phyloP scores from a whole-genome alignment of 2,329 filamentous ascomycete species.

The Sclerotinia spermophila region DNA sequence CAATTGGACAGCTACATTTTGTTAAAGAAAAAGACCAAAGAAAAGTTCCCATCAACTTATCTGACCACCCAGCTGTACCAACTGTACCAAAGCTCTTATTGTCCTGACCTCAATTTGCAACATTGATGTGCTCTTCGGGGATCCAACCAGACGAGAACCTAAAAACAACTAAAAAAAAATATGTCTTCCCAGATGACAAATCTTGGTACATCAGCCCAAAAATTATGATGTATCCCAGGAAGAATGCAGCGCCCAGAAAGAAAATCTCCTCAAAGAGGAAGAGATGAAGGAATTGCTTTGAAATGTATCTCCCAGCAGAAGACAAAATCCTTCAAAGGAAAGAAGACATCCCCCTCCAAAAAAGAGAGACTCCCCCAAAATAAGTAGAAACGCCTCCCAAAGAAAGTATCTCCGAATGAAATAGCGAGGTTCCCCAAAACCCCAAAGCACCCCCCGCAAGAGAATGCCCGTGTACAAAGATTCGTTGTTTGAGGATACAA shows the following conservation, averaged over 20 bases:
- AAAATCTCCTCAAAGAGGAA: not conserved
- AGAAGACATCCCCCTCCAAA: not conserved
- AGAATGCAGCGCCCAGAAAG: not conserved
- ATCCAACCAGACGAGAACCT: not conserved
- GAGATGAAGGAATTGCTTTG: not conserved
- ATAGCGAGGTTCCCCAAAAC: not conserved
- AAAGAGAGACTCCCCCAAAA: not conserved
- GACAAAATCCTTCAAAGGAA: not conserved
- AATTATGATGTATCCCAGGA: not conserved
- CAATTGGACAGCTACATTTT: not conserved
- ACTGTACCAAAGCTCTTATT: not conserved
- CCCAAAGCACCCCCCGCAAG: not conserved
- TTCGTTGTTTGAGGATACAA: not conserved
- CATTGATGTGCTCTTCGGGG: not conserved
- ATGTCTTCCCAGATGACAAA: not conserved
- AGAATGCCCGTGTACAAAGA: not conserved
- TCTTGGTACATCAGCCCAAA: not conserved
- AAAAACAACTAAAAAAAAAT: not conserved
- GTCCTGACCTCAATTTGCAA: not conserved
- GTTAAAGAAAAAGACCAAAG: not conserved
- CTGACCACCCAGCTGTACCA: not conserved
- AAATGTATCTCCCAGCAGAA: not conserved
- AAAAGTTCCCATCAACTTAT: not conserved
- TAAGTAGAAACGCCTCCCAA: not conserved
- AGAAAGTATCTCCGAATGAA: not conserved